A percentile compares a stretch with the other conserved stretches of the same genome.
These are phyloP conservation scores for Lophiostoma macrostomum DNA, from an alignment of 495 filamentous ascomycete genomes.

Conservation along the genomic window DNA sequence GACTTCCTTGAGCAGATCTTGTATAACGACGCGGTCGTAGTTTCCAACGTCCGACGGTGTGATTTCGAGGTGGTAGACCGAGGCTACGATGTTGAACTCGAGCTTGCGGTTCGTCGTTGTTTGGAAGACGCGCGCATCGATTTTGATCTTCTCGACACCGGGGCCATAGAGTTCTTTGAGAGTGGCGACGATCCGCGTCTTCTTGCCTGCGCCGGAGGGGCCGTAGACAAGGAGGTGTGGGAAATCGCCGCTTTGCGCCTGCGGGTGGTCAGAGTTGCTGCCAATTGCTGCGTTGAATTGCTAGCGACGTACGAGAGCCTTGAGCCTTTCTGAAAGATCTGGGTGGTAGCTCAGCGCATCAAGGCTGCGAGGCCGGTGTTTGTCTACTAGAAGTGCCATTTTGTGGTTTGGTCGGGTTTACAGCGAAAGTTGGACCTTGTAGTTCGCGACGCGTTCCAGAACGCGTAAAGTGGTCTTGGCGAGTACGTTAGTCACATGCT, in stretches of 20 bases:
- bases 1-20: conserved; percentile 94
- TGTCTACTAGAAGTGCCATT: conserved; percentile 88
- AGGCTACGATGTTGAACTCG: conserved; percentile 97
- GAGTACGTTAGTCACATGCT: too few relatives aligned
- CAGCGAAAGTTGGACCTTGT: background rate
- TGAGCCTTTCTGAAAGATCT: conserved; percentile 82
- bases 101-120: conserved; percentile 93
- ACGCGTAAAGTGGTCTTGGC: conserved; percentile 25
- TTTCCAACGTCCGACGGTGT: conserved; percentile 96
- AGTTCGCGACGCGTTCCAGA: background rate
- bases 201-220: conserved; percentile 94
- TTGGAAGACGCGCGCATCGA: conserved; percentile 92
- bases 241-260: conserved; percentile 96
- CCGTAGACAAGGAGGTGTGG: conserved; percentile 96
- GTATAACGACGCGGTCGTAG: conserved; percentile 91
- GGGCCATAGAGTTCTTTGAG: conserved; percentile 88
- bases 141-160: conserved; percentile 95
- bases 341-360: conserved; percentile 84
- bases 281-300: background rate
- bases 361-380: conserved; percentile 84
- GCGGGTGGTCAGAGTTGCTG: conserved; percentile 3
- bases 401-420: conserved; percentile 2
- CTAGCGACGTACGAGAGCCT: conserved; percentile 69
- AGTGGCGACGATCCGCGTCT: conserved; percentile 92
- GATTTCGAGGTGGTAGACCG: conserved; percentile 95